These are phyloP conservation scores for Penicillium sp. DNA, from an alignment of 2,329 filamentous ascomycete genomes.

Conservation along the genomic window DNA sequence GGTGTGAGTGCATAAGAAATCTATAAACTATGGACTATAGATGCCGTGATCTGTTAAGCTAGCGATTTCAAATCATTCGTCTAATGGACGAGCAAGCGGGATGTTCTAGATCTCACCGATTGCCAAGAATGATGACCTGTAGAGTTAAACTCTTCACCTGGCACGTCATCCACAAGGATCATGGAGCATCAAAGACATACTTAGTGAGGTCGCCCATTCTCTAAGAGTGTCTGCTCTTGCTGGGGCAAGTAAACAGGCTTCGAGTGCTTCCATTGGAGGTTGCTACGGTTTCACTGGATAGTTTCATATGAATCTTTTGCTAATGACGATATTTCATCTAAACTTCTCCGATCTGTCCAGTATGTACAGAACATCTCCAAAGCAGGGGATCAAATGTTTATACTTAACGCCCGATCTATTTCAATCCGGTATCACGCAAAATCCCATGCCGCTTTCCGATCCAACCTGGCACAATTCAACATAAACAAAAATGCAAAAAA, in stretches of 20 bases:
- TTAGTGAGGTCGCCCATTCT: too few relatives aligned
- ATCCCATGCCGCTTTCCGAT: neutral
- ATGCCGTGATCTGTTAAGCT: too few relatives aligned
- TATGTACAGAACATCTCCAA: neutral
- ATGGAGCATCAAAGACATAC: too few relatives aligned
- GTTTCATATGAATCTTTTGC: neutral
- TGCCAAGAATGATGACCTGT: too few relatives aligned
- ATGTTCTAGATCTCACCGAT: too few relatives aligned
- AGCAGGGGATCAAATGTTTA: neutral
- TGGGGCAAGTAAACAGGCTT: neutral
- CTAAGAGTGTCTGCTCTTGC: too few relatives aligned
- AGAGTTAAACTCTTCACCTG: too few relatives aligned
- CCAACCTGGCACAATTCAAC: neutral
- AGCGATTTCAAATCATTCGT: too few relatives aligned
- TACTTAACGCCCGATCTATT: neutral
- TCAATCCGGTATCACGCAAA: neutral
- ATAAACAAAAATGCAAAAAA: neutral
- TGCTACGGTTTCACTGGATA: neutral
- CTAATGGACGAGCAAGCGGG: too few relatives aligned
- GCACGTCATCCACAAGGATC: too few relatives aligned
- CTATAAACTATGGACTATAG: neutral
- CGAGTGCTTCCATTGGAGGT: neutral
- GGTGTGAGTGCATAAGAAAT: neutral
- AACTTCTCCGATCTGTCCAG: neutral
- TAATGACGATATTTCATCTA: neutral